Percentiles rank a stretch among this genome's conserved stretches.
These are phyloP conservation scores for Helotiales sp. DNA, from an alignment of 2,329 filamentous ascomycete genomes.

Conservation along the genomic window DNA sequence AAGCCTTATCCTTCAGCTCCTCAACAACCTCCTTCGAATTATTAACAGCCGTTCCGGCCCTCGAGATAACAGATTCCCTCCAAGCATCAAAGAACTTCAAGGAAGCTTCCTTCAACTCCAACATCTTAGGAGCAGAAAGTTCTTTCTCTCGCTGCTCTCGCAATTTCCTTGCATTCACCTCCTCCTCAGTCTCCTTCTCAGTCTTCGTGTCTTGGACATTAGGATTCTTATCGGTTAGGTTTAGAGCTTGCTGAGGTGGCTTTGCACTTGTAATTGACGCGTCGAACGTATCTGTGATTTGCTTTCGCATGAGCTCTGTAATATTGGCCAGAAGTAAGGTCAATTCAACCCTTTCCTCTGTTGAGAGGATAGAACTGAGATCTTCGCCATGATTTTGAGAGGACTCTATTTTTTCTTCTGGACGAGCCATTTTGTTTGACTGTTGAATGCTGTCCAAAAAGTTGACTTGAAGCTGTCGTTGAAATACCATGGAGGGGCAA, in stretches of 20 bases:
- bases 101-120: conserved; percentile 71
- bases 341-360: conserved; percentile 50
- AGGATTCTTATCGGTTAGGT: conserved; percentile 46
- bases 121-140: conserved; percentile 55
- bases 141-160: conserved; percentile 51
- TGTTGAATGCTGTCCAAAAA: not conserved
- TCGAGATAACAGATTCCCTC: conserved; percentile 71
- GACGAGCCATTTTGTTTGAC: conserved; percentile 29
- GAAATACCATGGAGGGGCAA: not conserved
- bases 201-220: conserved; percentile 40
- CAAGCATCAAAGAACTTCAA: conserved; percentile 80
- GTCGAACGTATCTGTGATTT: conserved; percentile 59
- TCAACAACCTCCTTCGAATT: conserved; percentile 52
- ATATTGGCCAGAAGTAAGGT: conserved; percentile 56
- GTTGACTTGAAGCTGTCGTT: not conserved
- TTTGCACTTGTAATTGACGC: conserved; percentile 35
- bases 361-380: conserved; percentile 39
- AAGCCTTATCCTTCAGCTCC: conserved; percentile 39
- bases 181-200: conserved; percentile 42
- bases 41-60: conserved; percentile 71
- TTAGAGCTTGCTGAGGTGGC: conserved; percentile 38
- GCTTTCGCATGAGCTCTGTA: conserved; percentile 59
- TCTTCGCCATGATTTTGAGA: conserved; percentile 35
- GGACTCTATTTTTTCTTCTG: conserved; percentile 22
- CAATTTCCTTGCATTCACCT: conserved; percentile 41